Evolutionary conservation across 257 asterid genomes (phyloP).

Genomic region (Apocynum venetum): DNA sequence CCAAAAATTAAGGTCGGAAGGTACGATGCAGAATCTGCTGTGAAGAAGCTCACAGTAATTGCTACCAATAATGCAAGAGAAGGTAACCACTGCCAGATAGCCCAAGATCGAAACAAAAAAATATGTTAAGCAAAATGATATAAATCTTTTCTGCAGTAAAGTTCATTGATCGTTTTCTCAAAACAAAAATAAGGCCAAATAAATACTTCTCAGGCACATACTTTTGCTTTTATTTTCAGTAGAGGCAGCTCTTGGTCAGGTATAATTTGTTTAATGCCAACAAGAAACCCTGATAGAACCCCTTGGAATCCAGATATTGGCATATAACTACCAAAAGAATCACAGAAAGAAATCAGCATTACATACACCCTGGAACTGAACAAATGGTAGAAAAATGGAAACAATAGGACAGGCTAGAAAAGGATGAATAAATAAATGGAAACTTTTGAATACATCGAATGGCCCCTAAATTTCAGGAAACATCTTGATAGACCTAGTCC

Average conservation of each 20-base stretch:
- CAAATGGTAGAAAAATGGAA: background rate
- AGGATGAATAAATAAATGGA: background rate
- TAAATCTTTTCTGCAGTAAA: background rate
- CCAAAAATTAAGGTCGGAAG: conserved; percentile 80
- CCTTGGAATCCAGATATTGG: conserved; percentile 96
- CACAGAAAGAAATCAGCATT: background rate
- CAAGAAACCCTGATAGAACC: conserved; percentile 79
- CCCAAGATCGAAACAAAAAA: conserved; percentile 17
- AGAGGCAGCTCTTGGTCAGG: conserved; percentile 82
- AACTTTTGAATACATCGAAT: background rate
- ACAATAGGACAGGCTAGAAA: background rate
- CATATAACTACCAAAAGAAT: conserved; percentile 51
- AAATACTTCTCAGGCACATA: conserved; percentile 28
- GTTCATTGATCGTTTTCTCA: conserved; percentile 1
- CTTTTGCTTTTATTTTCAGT: conserved; percentile 74
- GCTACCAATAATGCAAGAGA: conserved; percentile 61
- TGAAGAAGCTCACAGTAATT: conserved; percentile 61
- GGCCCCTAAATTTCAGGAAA: background rate
- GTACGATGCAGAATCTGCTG: conserved; percentile 57
- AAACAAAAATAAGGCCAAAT: conserved; percentile 12
- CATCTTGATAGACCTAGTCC: background rate
- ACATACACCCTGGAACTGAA: background rate
- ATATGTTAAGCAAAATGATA: conserved; percentile 4
- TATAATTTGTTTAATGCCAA: conserved; percentile 81
- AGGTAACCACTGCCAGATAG: conserved; percentile 83